These are phyloP conservation scores for Coelastrella sp. DNA, from an alignment of 139 green algal genomes.

Conservation along the genomic window DNA sequence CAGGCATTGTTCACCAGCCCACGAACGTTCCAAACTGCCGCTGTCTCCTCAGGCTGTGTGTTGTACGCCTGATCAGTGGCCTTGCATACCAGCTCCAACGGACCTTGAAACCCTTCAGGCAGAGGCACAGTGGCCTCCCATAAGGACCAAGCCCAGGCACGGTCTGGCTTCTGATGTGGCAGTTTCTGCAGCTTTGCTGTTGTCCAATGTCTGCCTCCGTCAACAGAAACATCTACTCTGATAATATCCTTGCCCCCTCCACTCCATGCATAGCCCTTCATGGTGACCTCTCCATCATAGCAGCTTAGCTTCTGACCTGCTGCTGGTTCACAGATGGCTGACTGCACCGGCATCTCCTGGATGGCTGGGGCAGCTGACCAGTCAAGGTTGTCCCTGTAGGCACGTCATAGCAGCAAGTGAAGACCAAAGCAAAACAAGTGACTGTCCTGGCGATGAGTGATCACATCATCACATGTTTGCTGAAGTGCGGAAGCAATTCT, in stretches of 20 bases:
- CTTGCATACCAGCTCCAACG: constrained; percentile 69
- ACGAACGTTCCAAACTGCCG: constrained; percentile 82
- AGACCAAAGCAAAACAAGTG: too few species aligned
- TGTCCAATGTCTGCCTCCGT: constrained; percentile 84
- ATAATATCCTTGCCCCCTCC: constrained; percentile 84
- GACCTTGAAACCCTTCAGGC: constrained; percentile 54
- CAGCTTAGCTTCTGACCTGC: constrained; percentile 44
- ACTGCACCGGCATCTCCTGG: constrained; percentile 81
- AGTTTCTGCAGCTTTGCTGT: constrained; percentile 50
- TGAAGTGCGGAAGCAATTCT: too few species aligned
- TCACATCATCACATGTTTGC: too few species aligned
- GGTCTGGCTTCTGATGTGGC: constrained; percentile 43
- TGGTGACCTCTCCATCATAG: constrained; percentile 56
- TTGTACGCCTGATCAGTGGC: constrained; percentile 85
- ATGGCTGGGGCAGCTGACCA: constrained; percentile 69
- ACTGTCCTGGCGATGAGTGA: too few species aligned
- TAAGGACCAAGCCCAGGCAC: constrained; percentile 82
- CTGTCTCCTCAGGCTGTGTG: constrained; percentile 79
- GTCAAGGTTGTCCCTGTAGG: constrained; percentile 89
- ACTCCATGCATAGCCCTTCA: constrained; percentile 80
- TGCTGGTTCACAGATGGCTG: constrained; percentile 76
- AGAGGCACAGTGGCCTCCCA: constrained; percentile 74
- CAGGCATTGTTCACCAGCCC: constrained; percentile 89
- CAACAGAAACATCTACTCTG: constrained; percentile 85
- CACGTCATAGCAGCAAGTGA: neutral